Evolutionary conservation across 176 grass and related monocot species (phyloP), one percentile per base, ranked within the genome.

Genomic region (Triticum monococcum): DNA sequence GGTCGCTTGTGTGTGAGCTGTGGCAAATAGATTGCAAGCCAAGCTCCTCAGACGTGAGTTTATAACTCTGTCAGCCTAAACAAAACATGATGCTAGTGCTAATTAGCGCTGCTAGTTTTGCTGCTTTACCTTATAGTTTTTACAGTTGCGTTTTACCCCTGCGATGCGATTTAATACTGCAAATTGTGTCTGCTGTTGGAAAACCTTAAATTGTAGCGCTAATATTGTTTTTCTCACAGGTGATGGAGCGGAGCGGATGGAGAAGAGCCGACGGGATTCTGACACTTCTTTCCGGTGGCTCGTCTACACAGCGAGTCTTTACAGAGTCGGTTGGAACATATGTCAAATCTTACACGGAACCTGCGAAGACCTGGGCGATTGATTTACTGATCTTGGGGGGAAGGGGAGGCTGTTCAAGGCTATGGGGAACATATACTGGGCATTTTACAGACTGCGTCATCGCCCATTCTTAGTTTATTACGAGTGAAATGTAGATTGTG

Each of bases 211-310:
- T 59, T 41, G 11, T 16, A 17, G 6, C 4, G 12, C 12, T 75
- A 75, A 91, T 62, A n/a, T 60, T 12, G 28, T 69, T 75, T 18
- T 40, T 64, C n/a, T 38, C 50, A 13, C 86, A 91, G 89, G 77
- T 76, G 32, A 46, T 45, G 45, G 30, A 68, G 59, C 57, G 25
- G n/a, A 61, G 66, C 43, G 52, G 52, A 57, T 20, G 17, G 17
- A 8, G n/a, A 69, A 23, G 37, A 70, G n/a, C 30, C 80, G 48
- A 18, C 70, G 61, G 14, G 30, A 17, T 40, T 77, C 81, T 30
- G 67, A 54, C 43, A n/a, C 26, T 68, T 80, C 28, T 13, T 37
- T 77, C 82, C 35, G 32, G 40, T 83, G 66, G 57, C 65, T 83
- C 31, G 4, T 40, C 40, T 59, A 64, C 68, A 60, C 52, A 20